Evolutionary conservation across 2,329 filamentous ascomycete genomes (phyloP).

Genomic region (Verticillium dahliae): DNA sequence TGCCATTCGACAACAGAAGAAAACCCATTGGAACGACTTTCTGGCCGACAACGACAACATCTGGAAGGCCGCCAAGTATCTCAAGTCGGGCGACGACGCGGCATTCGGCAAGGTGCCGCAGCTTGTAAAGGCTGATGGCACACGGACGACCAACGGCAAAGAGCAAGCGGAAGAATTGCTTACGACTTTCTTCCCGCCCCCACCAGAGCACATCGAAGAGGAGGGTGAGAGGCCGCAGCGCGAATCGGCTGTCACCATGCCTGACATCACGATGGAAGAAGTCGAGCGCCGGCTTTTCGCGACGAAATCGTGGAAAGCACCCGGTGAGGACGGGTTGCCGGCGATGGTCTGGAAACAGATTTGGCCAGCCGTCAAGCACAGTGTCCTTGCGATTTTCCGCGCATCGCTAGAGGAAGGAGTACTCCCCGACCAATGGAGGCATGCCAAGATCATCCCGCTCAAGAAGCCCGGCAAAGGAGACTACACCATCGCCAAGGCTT

Average conservation of each 20-base stretch:
- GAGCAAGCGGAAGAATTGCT: conserved; percentile 15
- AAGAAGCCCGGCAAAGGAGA: conserved; percentile 19
- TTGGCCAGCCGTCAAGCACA: conserved; percentile 8
- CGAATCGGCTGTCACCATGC: conserved; percentile 2
- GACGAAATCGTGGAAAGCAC: conserved; percentile 14
- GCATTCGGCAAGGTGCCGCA: conserved; percentile 17
- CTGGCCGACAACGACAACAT: conserved; percentile 19
- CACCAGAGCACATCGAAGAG: conserved; percentile 12
- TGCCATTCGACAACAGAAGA: conserved; percentile 17
- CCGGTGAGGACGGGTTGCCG: conserved; percentile 13
- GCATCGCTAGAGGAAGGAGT: conserved; percentile 6
- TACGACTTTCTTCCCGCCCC: conserved; percentile 14
- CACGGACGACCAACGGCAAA: neutral
- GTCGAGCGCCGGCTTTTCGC: conserved; percentile 12
- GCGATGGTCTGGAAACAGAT: neutral
- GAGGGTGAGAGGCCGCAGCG: conserved; percentile 12
- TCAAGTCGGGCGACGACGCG: conserved; percentile 13
- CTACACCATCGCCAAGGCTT: conserved; percentile 18
- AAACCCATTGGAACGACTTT: conserved; percentile 18
- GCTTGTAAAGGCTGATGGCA: too few relatives aligned
- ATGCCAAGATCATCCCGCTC: conserved; percentile 20
- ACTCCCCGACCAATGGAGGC: neutral
- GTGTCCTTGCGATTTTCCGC: conserved; percentile 10
- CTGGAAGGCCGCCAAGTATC: conserved; percentile 20
- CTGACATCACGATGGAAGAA: conserved; percentile 14